Evolutionary conservation across 2,329 filamentous ascomycete genomes (phyloP), one percentile per base, ranked within the genome.

Genomic region (Diaporthe aspalathi): DNA sequence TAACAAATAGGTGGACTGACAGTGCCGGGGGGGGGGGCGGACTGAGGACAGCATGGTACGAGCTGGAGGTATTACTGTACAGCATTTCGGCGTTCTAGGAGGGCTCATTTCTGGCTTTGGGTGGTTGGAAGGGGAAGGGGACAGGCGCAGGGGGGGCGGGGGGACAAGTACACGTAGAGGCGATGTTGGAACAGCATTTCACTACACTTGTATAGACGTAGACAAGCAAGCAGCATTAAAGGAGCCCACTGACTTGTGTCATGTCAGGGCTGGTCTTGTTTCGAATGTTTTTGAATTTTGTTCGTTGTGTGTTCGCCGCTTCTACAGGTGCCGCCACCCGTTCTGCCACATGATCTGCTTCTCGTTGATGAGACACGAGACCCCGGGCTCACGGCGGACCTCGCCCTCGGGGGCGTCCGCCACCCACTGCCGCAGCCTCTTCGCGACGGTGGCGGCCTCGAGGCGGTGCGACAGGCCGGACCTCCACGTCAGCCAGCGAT

Each of bases 281-380:
- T 35, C 14, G 12, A 50, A 22, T 24, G 54, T 24, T 63, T 49
- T 40, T 57, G 12, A 11, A 29, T 47, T 32, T 16, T 38, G 11
- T 38, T 35, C 14, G 24, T n/a, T 63, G 3, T 63, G 24, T 63
- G 45, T 12, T 22, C 17, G 16, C 8, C 32, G n/a, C 2, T 7
- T 17, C 24, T 35, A 89, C 66, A 89, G 78, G 79, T 90, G 88
- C 73, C 85, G 87, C 87, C 87, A 90, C 35, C 88, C 88, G 76
- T 89, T 89, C 75, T 81, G 79, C 78, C 85, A 87, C 79, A 89
- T 83, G 74, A 90, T 86, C 76, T 89, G 87, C 86, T 88, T 89
- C 79, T 89, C 88, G 75, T 89, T 86, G 68, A 89, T 86, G 71
- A 89, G 81, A 75, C 88, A 89, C 27, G 83, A 81, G 14, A 79